Evolutionary conservation across 176 grass and related monocot genomes (phyloP).

Genomic region (Carex littledalei): DNA sequence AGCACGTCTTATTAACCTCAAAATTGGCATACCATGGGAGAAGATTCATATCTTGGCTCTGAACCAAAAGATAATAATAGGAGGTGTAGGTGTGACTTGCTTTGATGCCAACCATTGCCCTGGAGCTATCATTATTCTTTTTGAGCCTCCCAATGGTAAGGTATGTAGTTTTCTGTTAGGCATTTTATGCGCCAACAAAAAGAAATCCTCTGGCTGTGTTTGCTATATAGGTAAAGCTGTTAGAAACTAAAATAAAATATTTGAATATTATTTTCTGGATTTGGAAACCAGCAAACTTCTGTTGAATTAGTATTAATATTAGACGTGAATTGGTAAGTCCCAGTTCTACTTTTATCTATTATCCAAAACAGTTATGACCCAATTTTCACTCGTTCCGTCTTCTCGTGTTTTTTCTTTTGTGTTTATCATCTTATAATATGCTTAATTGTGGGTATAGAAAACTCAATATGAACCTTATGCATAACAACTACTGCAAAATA

Average conservation of each 20-base stretch:
- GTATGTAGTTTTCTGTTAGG: conserved; percentile 34
- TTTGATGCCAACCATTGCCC: conserved; percentile 97
- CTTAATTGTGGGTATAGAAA: not conserved
- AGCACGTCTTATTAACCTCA: conserved; percentile 73
- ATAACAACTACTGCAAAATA: not conserved
- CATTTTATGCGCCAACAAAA: conserved; percentile 5
- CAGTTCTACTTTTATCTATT: not conserved
- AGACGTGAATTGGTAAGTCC: not conserved
- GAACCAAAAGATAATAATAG: conserved; percentile 59
- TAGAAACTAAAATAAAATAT: not conserved
- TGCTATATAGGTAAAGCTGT: not conserved
- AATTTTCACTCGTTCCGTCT: not conserved
- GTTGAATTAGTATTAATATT: conserved; percentile 8
- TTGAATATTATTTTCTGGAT: conserved; percentile 20
- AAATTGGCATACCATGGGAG: conserved; percentile 84
- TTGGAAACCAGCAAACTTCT: not conserved
- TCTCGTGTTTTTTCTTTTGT: not conserved
- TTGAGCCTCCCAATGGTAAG: conserved; percentile 90
- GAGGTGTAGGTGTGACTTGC: conserved; percentile 70
- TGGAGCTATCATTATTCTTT: conserved; percentile 87
- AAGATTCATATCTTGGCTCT: conserved; percentile 74
- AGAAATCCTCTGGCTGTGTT: not conserved
- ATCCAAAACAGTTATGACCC: not conserved
- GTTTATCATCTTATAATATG: not conserved
- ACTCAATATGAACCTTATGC: not conserved